These are phyloP conservation scores for Hymenoscyphus fructigenus DNA, from an alignment of 2,329 filamentous ascomycete genomes.

Conservation along the genomic window DNA sequence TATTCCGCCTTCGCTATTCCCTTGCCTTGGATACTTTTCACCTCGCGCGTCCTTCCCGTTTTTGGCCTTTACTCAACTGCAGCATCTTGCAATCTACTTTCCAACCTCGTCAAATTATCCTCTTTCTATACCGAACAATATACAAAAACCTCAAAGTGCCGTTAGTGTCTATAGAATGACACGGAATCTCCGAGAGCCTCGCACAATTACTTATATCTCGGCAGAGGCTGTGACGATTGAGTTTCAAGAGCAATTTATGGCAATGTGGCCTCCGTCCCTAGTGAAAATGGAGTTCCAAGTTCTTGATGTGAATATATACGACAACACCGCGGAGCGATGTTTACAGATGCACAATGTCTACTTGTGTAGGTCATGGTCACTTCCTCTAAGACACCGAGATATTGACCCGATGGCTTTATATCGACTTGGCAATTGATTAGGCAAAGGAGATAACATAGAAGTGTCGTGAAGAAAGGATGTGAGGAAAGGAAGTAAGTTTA, in stretches of 20 bases:
- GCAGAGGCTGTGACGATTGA: neutral
- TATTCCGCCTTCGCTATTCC: neutral
- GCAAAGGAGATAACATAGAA: too few species aligned
- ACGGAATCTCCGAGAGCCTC: neutral
- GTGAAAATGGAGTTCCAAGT: neutral
- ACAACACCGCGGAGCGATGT: neutral
- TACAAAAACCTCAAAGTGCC: neutral
- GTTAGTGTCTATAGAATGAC: neutral
- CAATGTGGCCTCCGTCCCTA: neutral
- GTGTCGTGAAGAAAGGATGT: too few species aligned
- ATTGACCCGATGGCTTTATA: too few species aligned
- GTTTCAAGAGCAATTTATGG: neutral
- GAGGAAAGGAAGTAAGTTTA: too few species aligned
- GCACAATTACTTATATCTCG: neutral
- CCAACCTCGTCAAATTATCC: neutral
- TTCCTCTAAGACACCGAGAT: neutral
- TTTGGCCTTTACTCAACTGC: neutral
- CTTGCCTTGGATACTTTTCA: neutral
- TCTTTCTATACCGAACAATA: neutral
- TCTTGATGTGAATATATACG: neutral
- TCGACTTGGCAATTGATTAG: too few species aligned
- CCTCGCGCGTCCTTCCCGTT: neutral
- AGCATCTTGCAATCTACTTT: neutral
- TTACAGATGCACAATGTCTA: neutral
- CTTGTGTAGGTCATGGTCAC: constrained; percentile 1